Base-by-base conservation (phyloP, 2,329 filamentous ascomycete species). In the Myriosclerotinia scirpicola region DNA sequence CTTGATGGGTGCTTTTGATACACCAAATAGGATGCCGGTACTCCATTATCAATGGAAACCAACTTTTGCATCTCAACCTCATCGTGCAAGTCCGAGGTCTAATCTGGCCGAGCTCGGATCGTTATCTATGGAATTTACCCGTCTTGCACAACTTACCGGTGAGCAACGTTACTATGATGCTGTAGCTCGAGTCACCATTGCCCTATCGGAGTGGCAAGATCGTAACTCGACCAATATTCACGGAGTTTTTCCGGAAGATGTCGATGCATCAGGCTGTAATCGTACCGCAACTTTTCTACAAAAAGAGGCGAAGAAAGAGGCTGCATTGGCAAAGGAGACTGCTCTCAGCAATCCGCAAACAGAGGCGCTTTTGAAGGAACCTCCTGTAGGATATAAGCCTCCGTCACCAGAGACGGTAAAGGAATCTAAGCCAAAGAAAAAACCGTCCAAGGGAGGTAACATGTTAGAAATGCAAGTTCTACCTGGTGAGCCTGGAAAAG, bases 21-120 rank as follows among this genome's bases (percentile, higher is more conserved):
- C 94, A 0, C 93, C 93, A 0, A 97, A 98, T 77, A 87, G 92
- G 72, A 96, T 98, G 91, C 93, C 94, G 3, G 79, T 92, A 7
- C 84, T 92, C 6, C 93, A 89, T 78, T 96, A 94, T 78, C 81
- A 84, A 69, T 97, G 90, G 91, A 85, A 86, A 72, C 90, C 89
- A 71, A 79, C 83, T 20, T 86, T 82, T 72, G 84, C 85, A 12
- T 85, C 84, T 4, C 84, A 88, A 70, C 85, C 87, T 8, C 89
- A 87, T 72, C 83, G 84, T 34, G 90, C 90, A 1, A 80, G 81
- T 67, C 78, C 75, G 6, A 78, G 79, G 59, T 84, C 85, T n/a
- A 80, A 84, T 72, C 78, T 88, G 42, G 87, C 87, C 30, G 75
- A 77, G 55, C 71, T 77, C 48, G 93, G 90, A 2, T 91, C 91